phyloP scores from a whole-genome alignment of 1,139 yeast species.

The Scheffersomyces illinoinensis region DNA sequence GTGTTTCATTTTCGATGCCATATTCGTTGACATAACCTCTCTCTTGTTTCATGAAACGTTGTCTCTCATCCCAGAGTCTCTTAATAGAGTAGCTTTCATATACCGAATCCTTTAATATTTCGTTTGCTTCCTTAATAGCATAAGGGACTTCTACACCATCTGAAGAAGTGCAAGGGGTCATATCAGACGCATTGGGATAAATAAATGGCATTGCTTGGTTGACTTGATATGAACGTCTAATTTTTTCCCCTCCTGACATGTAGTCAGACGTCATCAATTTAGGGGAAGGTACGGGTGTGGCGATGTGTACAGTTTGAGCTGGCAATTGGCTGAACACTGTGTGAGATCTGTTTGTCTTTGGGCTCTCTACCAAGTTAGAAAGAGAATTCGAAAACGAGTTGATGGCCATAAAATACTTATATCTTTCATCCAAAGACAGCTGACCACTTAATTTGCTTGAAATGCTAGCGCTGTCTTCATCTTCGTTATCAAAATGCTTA shows the following conservation, averaged over 20 bases:
- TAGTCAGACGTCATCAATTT: constrained; percentile 62
- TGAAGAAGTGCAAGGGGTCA: constrained; percentile 6
- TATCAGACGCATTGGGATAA: constrained; percentile 49
- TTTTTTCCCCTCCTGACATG: constrained; percentile 62
- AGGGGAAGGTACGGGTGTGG: constrained; percentile 91
- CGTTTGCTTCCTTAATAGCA: constrained; percentile 75
- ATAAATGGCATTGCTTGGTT: constrained; percentile 80
- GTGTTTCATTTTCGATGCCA: constrained; percentile 1
- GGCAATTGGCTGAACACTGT: constrained; percentile 58
- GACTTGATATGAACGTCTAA: constrained; percentile 73
- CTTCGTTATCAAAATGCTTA: constrained; percentile 4
- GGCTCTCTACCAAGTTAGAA: constrained; percentile 59
- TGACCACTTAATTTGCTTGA: not conserved
- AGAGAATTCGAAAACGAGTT: constrained; percentile 50
- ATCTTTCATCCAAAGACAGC: constrained; percentile 19
- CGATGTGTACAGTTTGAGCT: constrained; percentile 69
- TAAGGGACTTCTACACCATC: constrained; percentile 52
- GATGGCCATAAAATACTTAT: constrained; percentile 42
- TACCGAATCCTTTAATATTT: constrained; percentile 59
- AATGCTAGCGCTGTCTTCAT: not conserved
- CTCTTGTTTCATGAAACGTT: constrained; percentile 71
- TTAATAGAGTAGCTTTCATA: constrained; percentile 64
- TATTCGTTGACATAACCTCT: constrained; percentile 57
- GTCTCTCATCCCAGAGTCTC: constrained; percentile 73
- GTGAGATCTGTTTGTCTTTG: constrained; percentile 57